Base-by-base conservation (phyloP, 2,329 filamentous ascomycete species). In the Trichophyton simii region DNA sequence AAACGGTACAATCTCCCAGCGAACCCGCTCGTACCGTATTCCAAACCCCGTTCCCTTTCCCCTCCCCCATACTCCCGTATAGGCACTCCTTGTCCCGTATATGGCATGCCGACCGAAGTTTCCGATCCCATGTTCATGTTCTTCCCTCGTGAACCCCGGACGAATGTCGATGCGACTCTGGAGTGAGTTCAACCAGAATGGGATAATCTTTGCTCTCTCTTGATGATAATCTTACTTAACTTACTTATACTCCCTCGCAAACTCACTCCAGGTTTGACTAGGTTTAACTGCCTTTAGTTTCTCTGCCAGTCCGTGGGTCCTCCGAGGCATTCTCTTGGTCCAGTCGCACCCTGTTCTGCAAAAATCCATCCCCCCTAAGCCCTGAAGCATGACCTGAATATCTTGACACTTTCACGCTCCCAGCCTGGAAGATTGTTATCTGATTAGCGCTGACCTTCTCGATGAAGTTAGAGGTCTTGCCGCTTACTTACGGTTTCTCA, bases 21-120 rank as follows among this genome's bases (percentile, higher is more conserved):
- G 22, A 22, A 54, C 22, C 50, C 50, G 50, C 50, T 54, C 50
- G 13, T 54, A 18, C 50, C 50, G 50, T 54, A 48, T 54, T 31
- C 50, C 50, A 44, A 18, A 44, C 41, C n/a, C 41, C 41, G 13
- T 44, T 2, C n/a, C n/a, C 41, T 20, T 44, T 38, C 34, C 34
- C 34, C 34, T 38, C 34, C 34, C 11, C 34, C 34, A 38, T 38
- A 38, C 34, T 38, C 34, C 34, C 34, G 34, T 38, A 38, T 38
- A 38, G 3, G 22, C 22, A 28, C 18, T 52, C 18, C 41, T 8
- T 54, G 50, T 15, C 50, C 50, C 50, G 28, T 28, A 54, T 54
- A 54, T 54, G 50, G 50, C 50, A 54, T 54, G 50, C 50, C 50
- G 50, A 54, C 50, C 50, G 22, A 54, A 54, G 50, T 15, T 54